Evolutionary conservation across 177 flowering plant species (phyloP).

Genomic region (Vitis hybrid): DNA sequence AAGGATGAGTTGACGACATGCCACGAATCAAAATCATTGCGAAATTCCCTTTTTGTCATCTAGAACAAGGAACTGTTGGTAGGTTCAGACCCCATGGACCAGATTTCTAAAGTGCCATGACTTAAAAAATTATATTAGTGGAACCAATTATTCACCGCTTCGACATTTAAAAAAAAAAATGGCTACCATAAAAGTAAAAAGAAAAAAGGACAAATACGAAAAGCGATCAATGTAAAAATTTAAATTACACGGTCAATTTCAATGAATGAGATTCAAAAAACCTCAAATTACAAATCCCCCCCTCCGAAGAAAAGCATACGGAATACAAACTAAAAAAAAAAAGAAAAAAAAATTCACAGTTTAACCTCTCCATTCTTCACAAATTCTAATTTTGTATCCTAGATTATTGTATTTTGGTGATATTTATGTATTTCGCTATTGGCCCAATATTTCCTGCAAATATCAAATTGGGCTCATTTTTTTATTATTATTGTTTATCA

Average conservation of each 20-base stretch:
- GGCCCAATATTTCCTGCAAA: neutral
- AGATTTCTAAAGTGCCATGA: slow-evolving; percentile 25
- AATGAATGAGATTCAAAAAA: slow-evolving; percentile 22
- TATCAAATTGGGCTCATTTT: neutral
- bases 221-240: too few species aligned
- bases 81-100: slow-evolving; percentile 53
- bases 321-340: neutral
- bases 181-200: neutral
- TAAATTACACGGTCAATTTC: slow-evolving; percentile 4
- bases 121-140: slow-evolving; percentile 18
- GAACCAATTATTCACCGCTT: slow-evolving; percentile 35
- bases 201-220: neutral
- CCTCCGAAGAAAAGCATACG: slow-evolving; percentile 1
- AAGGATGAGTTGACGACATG: slow-evolving; percentile 10
- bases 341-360: slow-evolving; percentile 14
- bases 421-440: neutral
- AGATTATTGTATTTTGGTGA: neutral
- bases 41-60: slow-evolving; percentile 1
- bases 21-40: slow-evolving; percentile 1
- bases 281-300: slow-evolving; percentile 18
- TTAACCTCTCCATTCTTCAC: slow-evolving; percentile 12
- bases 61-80: slow-evolving; percentile 19
- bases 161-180: neutral
- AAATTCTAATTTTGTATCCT: slow-evolving; percentile 15
- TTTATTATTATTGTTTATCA: slow-evolving; percentile 5